Percentiles rank a stretch among this genome's conserved stretches.
Evolutionary conservation across 1,284 basidiomycete genomes (phyloP).

Genomic region (Ganoderma boninense): DNA sequence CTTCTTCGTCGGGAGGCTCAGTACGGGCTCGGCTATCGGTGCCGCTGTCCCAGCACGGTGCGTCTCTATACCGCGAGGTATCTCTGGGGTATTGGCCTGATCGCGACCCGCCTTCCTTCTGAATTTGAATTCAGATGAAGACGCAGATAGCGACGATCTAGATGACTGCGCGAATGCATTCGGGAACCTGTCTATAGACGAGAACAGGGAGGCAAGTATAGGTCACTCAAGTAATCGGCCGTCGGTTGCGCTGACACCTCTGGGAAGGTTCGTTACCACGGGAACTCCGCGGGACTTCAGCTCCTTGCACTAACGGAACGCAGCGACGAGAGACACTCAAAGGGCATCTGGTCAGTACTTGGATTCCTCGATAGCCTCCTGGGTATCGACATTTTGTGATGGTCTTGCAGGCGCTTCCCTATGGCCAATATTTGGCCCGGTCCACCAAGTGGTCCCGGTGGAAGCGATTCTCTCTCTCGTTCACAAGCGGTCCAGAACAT

Average conservation of each 20-base stretch:
- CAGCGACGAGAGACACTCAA: conserved; percentile 64
- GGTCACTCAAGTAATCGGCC: background rate
- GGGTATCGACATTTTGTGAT: background rate
- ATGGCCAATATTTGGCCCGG: conserved; percentile 59
- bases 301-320: conserved; percentile 72
- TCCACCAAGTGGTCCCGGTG: background rate
- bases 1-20: background rate
- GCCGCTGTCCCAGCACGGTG: background rate
- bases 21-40: background rate
- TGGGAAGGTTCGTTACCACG: conserved; percentile 77
- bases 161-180: conserved; percentile 65
- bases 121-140: background rate
- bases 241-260: background rate
- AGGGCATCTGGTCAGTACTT: conserved; percentile 75
- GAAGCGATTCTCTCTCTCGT: background rate
- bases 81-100: background rate
- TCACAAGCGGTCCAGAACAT: conserved; percentile 49
- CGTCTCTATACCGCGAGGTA: background rate
- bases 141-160: conserved; percentile 43
- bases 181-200: conserved; percentile 83
- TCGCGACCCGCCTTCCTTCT: background rate
- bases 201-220: conserved; percentile 67
- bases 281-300: conserved; percentile 77
- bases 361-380: background rate
- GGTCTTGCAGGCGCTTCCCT: conserved; percentile 65